A percentile compares a stretch with the other conserved stretches of the same genome.
Evolutionary conservation across 371 early-diverging fungal species (phyloP).

Genomic region (Mortierella sp.): DNA sequence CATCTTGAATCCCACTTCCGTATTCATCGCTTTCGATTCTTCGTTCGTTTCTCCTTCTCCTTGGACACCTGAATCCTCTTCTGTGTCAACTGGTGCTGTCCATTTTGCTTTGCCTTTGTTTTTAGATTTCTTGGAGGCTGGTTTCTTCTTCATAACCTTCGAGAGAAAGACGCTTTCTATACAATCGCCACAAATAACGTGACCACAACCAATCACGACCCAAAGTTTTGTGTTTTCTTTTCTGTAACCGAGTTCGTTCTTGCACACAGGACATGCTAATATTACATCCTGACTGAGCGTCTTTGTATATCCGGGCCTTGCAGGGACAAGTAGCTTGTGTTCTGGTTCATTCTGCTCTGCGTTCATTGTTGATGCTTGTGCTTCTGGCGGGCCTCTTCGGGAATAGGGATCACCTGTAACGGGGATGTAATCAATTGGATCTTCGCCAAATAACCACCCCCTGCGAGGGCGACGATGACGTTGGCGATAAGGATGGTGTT

Average conservation of each 20-base stretch:
- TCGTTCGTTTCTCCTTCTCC: not conserved
- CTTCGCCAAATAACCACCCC: not conserved
- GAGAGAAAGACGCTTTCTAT: slow-evolving; percentile 27
- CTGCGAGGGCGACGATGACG: not conserved
- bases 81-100: not conserved
- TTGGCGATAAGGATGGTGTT: not conserved
- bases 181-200: slow-evolving; percentile 42
- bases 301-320: slow-evolving; percentile 38
- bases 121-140: slow-evolving; percentile 1
- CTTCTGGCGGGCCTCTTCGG: not conserved
- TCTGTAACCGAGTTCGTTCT: slow-evolving; percentile 26
- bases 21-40: not conserved
- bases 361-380: not conserved
- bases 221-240: slow-evolving; percentile 26
- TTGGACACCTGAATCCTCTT: not conserved
- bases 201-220: slow-evolving; percentile 43
- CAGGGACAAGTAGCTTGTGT: not conserved
- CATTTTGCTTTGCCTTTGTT: slow-evolving; percentile 28
- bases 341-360: not conserved
- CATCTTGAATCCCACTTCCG: slow-evolving; percentile 17
- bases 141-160: slow-evolving; percentile 14
- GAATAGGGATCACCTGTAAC: not conserved
- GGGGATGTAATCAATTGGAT: not conserved
- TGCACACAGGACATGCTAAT: slow-evolving; percentile 36
- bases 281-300: slow-evolving; percentile 1